Evolutionary conservation across 345 rosid species (phyloP).

Genomic region (Salix exigua): DNA sequence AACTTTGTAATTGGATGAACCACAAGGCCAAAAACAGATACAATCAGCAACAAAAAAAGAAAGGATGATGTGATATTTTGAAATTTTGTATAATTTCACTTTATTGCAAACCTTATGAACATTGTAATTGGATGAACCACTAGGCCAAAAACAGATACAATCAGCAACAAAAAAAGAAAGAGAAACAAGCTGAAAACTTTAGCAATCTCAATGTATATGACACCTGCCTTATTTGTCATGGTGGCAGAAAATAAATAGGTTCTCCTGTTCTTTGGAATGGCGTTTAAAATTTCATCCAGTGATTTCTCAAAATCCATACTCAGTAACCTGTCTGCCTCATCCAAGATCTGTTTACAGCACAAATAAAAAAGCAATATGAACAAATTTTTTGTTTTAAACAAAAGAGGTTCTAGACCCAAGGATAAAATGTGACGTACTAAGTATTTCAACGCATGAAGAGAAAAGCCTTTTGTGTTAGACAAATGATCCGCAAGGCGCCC

Average conservation of each 20-base stretch:
- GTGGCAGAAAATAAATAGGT: slow-evolving; percentile 96
- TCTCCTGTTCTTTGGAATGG: slow-evolving; percentile 60
- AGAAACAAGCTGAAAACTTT: neutral
- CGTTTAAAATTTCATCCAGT: slow-evolving; percentile 67
- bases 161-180: no score
- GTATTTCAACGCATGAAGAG: slow-evolving; percentile 68
- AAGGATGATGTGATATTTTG: no score
- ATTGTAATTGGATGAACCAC: no score
- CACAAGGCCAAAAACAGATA: no score
- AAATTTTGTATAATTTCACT: no score
- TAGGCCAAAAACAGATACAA: no score
- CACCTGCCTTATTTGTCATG: slow-evolving; percentile 83
- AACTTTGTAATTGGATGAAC: no score
- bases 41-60: no score
- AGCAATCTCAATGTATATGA: neutral
- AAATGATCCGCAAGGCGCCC: slow-evolving; percentile 91
- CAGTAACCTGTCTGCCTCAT: slow-evolving; percentile 91
- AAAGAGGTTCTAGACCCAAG: neutral
- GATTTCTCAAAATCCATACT: slow-evolving; percentile 96
- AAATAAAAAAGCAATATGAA: neutral
- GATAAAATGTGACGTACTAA: slow-evolving; percentile 45
- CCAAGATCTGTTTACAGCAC: slow-evolving; percentile 56
- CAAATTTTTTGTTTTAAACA: neutral
- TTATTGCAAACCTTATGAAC: no score
- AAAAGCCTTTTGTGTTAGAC: slow-evolving; percentile 83